Percentiles rank a stretch among this genome's conserved stretches.
Evolutionary conservation across 31 red algal species (phyloP).

Genomic region (Bonnemaisonia californica): DNA sequence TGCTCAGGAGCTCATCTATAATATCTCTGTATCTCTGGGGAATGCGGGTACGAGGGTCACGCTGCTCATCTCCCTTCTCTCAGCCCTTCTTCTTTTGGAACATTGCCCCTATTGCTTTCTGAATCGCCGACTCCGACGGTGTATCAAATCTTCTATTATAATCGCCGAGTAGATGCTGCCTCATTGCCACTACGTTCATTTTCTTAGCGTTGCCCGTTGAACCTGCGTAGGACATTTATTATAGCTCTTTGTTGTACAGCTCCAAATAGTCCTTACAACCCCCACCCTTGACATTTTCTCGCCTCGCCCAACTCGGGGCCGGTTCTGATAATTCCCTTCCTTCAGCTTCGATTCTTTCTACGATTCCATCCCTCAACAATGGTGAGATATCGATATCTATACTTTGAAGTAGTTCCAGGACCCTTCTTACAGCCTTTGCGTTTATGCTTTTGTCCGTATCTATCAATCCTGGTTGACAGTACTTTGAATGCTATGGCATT

Average conservation of each 20-base stretch:
- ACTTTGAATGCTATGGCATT: slow-evolving; percentile 1
- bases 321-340: not conserved
- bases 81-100: slow-evolving; percentile 23
- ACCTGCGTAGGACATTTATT: not conserved
- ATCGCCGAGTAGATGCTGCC: slow-evolving; percentile 8
- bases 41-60: slow-evolving; percentile 4
- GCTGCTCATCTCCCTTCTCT: not conserved
- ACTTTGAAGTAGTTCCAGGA: slow-evolving; percentile 2
- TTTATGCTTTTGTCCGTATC: not conserved
- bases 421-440: not conserved
- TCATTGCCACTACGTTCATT: slow-evolving; percentile 29
- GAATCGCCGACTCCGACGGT: slow-evolving; percentile 27
- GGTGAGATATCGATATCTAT: slow-evolving; percentile 18
- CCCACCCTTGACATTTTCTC: not conserved
- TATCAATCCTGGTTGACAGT: not conserved
- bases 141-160: slow-evolving; percentile 16
- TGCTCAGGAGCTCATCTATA: not conserved
- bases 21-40: not conserved
- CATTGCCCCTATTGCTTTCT: slow-evolving; percentile 35
- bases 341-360: slow-evolving; percentile 10
- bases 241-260: slow-evolving; percentile 2
- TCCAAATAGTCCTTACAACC: not conserved
- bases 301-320: not conserved
- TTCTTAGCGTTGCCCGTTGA: not conserved
- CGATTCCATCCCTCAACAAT: slow-evolving; percentile 14